These are phyloP conservation scores for Oryza coarctata DNA, from an alignment of 176 grass and related monocot species.

Conservation along the genomic window DNA sequence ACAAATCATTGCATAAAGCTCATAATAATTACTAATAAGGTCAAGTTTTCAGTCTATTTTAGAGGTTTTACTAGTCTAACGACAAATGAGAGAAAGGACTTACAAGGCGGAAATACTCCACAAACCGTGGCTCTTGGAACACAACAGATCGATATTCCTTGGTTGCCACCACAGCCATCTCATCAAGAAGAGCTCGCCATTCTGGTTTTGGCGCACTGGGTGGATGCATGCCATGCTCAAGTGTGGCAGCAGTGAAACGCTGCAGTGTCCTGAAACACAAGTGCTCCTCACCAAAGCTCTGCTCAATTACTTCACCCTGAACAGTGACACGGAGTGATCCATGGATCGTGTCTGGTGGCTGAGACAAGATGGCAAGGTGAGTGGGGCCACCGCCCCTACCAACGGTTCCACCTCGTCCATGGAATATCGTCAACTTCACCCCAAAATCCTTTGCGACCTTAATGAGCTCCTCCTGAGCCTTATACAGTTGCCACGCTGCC, in stretches of 20 bases:
- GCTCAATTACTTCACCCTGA: constrained; percentile 84
- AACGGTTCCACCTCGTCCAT: constrained; percentile 79
- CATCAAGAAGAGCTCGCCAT: constrained; percentile 72
- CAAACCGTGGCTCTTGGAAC: constrained; percentile 76
- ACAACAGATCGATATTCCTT: constrained; percentile 76
- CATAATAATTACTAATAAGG: neutral
- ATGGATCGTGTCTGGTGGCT: constrained; percentile 73
- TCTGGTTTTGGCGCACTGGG: constrained; percentile 68
- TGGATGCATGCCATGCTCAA: constrained; percentile 80
- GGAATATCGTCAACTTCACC: constrained; percentile 84
- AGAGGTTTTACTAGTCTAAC: constrained; percentile 8
- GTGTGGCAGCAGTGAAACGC: constrained; percentile 78
- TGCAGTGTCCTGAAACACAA: constrained; percentile 81
- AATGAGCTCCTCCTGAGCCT: constrained; percentile 83
- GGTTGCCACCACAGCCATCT: constrained; percentile 75
- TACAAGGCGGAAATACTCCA: constrained; percentile 83
- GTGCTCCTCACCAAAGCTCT: constrained; percentile 81
- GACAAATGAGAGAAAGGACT: constrained; percentile 22
- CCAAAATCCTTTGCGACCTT: constrained; percentile 72
- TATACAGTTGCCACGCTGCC: constrained; percentile 81
- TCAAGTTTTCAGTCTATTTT: neutral
- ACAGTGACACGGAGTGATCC: constrained; percentile 75
- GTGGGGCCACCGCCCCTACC: constrained; percentile 83
- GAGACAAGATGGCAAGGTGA: constrained; percentile 85
- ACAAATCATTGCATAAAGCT: neutral